Conservation (phyloP, 495 filamentous ascomycete species). For the Lasiosphaeriaceae sp. region DNA sequence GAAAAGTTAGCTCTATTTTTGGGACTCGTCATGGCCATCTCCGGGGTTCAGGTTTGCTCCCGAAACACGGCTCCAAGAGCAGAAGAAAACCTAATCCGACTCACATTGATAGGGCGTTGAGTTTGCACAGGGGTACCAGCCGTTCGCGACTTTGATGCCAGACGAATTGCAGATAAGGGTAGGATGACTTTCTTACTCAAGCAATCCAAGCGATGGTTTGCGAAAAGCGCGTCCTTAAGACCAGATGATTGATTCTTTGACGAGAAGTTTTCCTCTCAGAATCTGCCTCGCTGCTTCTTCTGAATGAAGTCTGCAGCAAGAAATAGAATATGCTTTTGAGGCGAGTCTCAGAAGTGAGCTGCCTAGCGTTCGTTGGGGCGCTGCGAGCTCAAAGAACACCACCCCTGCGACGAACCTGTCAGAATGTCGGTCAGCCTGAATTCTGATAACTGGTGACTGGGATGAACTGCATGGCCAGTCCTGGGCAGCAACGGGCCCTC, state of each 20-base stretch:
- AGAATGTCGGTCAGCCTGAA: slow-evolving; percentile 5
- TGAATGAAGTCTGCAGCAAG: not conserved
- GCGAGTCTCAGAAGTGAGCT: not conserved
- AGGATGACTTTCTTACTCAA: too few relatives aligned
- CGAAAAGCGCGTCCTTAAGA: slow-evolving; percentile 20
- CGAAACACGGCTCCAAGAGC: too few relatives aligned
- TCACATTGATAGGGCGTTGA: not conserved
- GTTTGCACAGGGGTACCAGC: not conserved
- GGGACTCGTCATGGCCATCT: too few relatives aligned
- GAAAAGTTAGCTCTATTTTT: too few relatives aligned
- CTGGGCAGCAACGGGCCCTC: not conserved
- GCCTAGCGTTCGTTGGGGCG: not conserved
- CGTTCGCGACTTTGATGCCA: not conserved
- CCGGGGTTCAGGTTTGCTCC: too few relatives aligned
- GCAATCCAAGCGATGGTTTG: not conserved
- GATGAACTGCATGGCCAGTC: slow-evolving; percentile 13
- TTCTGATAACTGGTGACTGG: not conserved
- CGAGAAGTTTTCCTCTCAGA: not conserved
- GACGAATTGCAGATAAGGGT: not conserved
- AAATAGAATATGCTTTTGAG: not conserved
- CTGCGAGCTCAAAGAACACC: slow-evolving; percentile 1
- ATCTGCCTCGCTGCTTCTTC: not conserved
- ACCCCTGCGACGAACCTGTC: not conserved
- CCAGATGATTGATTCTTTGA: slow-evolving; percentile 29
- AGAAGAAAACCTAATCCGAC: too few relatives aligned